Base-by-base conservation (phyloP, 495 filamentous ascomycete genomes). In the Aspergillus cavernicola region DNA sequence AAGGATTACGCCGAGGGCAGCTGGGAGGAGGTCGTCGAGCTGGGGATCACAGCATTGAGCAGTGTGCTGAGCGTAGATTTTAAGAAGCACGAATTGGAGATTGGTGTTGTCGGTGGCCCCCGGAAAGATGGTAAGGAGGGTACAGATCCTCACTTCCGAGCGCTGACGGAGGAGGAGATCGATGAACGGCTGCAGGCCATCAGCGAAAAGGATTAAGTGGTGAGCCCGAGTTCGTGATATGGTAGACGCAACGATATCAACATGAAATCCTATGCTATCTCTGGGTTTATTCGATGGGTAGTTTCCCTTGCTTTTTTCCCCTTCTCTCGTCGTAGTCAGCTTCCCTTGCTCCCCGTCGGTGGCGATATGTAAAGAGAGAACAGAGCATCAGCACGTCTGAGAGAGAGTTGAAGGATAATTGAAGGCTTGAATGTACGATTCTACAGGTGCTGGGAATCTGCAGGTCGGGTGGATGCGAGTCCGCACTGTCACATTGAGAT, bases 1-100 rank as follows among this genome's bases (percentile, higher is more conserved):
- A 96, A 95, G 86, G 92, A 97, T 70, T 81, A 80, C 63, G 93
- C 93, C 24, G 84, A 89, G 7, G 93, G 93, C 53, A 86, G 75
- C 71, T 97, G 95, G 95, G 88, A 97, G 75, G 93, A 97, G 53
- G 93, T 98, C 31, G 92, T 98, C 50, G 93, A 98, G 75, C 79
- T 97, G 55, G 93, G 87, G 35, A 97, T 98, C 73, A 85, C 90
- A 13, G 88, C 93, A 10, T 72, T 98, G 67, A 96, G 92, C 80
- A 93, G 86, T 46, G 92, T 98, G 46, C 81, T 98, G 48, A 96
- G 90, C 67, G 95, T 97, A 61, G 93, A 98, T 72, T 98, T 98
- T 79, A 98, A 98, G 85, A 97, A 97, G 78, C 86, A 87, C 66
- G 93, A 98, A 78, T 84, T 98, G 65, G 93, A 98, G 77, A 87